Conservation (phyloP, 495 filamentous ascomycete genomes). For the Penicillium mononematosum region DNA sequence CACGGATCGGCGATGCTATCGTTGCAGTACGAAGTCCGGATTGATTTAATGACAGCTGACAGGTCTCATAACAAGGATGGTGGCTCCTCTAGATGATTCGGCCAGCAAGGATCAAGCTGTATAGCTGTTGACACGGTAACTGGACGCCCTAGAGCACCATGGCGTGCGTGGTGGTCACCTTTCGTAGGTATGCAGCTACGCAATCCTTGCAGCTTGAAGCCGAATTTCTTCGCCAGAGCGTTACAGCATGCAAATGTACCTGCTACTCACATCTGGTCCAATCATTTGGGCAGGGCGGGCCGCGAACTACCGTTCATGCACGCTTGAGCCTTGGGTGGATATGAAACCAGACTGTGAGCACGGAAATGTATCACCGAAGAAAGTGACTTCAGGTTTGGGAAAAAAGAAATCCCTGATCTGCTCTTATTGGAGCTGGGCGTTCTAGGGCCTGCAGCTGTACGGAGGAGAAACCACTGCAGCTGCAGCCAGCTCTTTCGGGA, state of each 20-base stretch:
- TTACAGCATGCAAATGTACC: slow-evolving; percentile 6
- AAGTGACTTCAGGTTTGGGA: background rate
- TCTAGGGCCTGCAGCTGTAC: background rate
- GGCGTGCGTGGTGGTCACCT: background rate
- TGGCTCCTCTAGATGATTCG: background rate
- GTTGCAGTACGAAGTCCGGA: background rate
- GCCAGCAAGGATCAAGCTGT: slow-evolving; percentile 6
- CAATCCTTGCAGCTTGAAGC: slow-evolving; percentile 6
- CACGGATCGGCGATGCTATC: background rate
- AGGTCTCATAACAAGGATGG: slow-evolving; percentile 7
- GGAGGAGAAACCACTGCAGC: background rate
- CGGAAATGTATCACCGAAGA: slow-evolving; percentile 5
- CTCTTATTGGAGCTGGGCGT: background rate
- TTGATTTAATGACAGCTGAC: background rate
- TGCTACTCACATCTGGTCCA: slow-evolving; percentile 4
- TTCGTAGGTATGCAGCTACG: slow-evolving; percentile 1
- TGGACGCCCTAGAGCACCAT: background rate
- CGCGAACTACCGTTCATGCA: slow-evolving; percentile 31
- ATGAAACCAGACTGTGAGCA: background rate
- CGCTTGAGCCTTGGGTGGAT: slow-evolving; percentile 11
- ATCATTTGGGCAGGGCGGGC: slow-evolving; percentile 5
- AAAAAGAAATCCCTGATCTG: background rate
- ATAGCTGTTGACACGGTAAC: slow-evolving; percentile 7
- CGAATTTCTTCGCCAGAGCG: background rate
- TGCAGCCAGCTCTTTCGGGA: background rate